Conservation (phyloP, 768 basidiomycete genomes). For the Gloeophyllum trabeum region DNA sequence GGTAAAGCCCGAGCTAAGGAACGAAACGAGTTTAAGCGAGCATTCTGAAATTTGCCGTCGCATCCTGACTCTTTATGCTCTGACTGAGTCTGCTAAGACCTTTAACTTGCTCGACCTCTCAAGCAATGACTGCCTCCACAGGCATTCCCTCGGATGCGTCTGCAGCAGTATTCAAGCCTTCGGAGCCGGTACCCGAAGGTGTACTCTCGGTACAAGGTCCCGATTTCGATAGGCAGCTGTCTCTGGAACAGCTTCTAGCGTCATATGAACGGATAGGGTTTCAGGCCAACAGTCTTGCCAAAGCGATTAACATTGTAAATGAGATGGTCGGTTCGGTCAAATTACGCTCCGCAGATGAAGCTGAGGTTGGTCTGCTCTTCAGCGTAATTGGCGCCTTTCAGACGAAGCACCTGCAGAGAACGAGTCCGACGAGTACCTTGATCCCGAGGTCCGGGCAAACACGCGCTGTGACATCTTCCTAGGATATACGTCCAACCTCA, state of each 20-base stretch:
- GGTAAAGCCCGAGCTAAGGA: no score
- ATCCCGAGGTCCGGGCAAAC: conserved; percentile 48
- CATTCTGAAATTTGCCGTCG: no score
- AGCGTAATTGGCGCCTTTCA: conserved; percentile 86
- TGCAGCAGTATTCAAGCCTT: conserved; percentile 68
- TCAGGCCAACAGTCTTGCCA: conserved; percentile 89
- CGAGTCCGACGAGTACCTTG: conserved; percentile 55
- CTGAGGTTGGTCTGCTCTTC: conserved; percentile 1
- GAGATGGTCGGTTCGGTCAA: conserved; percentile 78
- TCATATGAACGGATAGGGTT: conserved; percentile 91
- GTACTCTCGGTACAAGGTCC: conserved; percentile 78
- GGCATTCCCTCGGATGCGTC: conserved; percentile 47
- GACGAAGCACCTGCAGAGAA: conserved; percentile 67
- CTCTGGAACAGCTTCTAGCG: conserved; percentile 57
- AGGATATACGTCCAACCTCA: conserved; percentile 97
- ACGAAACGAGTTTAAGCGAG: no score
- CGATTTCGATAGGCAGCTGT: conserved; percentile 61
- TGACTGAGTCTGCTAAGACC: neutral
- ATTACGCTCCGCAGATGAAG: no score
- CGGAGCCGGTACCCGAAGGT: conserved; percentile 54
- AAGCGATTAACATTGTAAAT: conserved; percentile 84
- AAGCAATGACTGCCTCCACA: neutral
- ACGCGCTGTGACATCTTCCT: conserved; percentile 86
- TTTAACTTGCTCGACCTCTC: neutral
- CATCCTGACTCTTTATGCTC: neutral